Base-by-base conservation (phyloP, 139 green algal genomes). In the Micromonas pusilla region DNA sequence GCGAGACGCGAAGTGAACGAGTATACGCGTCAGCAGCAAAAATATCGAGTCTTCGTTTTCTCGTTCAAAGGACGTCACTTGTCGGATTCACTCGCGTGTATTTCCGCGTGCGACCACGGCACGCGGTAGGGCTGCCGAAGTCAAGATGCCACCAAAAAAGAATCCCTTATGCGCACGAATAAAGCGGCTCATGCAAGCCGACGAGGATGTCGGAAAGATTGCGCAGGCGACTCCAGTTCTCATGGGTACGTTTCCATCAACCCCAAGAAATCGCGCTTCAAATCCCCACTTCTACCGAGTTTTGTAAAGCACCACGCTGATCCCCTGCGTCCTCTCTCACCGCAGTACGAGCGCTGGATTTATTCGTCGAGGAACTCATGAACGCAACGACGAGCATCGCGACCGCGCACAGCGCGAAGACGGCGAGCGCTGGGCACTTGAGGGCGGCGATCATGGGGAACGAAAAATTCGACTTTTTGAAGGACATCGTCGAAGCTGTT, bases 171-270 rank as follows among this genome's bases (percentile, higher is more conserved):
- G 90, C 9, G 83, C 88, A 0, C 83, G 90, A 37, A 96, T 97
- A 39, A 97, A 97, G 82, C 86, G 88, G 37, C 89, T 97, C 64
- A 97, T 97, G 93, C 93, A 97, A 76, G 88, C 86, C 19, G 93
- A 97, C 74, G 92, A 97, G 23, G 93, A 97, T 19, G 93, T 97
- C 30, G 93, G 93, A 39, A 97, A 97, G 79, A 96, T 97, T 39
- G 88, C 92, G 5, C 87, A 92, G 36, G 90, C 92, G 0, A 93
- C 91, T 0, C 93, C 93, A 2, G 83, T 96, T 0, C 67, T 97
- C 2, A 92, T 97, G 26, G 89, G 93, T 97, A 70, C 66, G 85
- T 65, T 36, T 25, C 13, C 57, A n/a, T 36, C 30, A 30, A n/a
- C 25, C 31, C 60, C 30, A 5, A 30, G 71, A 9, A 54, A 3